Percentiles rank a stretch among this genome's conserved stretches.
Conservation (phyloP, 192 early-diverging fungal genomes). For the Linnemannia exigua region DNA sequence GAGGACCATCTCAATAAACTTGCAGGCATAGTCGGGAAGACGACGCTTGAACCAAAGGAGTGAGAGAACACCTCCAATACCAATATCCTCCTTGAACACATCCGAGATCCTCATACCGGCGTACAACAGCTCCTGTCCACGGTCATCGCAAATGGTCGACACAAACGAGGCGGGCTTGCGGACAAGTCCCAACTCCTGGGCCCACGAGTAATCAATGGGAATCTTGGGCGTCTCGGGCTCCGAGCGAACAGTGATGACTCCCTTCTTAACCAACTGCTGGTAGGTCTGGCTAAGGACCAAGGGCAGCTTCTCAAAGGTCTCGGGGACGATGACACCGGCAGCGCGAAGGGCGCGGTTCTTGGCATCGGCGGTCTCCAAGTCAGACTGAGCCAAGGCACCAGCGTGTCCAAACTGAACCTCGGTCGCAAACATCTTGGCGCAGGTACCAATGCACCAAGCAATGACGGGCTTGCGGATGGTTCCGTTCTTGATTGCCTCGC, state of each 20-base stretch:
- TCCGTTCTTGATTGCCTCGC: slow-evolving; percentile 89
- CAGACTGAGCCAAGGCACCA: slow-evolving; percentile 96
- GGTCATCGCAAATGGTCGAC: slow-evolving; percentile 99
- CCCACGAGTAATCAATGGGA: slow-evolving; percentile 99
- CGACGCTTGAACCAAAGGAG: slow-evolving; percentile 99
- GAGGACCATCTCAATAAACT: slow-evolving; percentile 99
- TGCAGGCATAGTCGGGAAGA: slow-evolving; percentile 93
- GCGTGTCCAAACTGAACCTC: slow-evolving; percentile 99
- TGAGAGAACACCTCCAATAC: slow-evolving; percentile 97
- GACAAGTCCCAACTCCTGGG: slow-evolving; percentile 97
- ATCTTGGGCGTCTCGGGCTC: slow-evolving; percentile 99
- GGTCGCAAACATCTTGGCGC: slow-evolving; percentile 98
- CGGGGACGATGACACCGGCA: slow-evolving; percentile 92
- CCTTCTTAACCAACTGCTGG: slow-evolving; percentile 79
- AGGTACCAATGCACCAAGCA: slow-evolving; percentile 99
- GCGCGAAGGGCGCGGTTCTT: slow-evolving; percentile 92
- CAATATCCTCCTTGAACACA: slow-evolving; percentile 99
- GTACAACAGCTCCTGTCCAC: slow-evolving; percentile 98
- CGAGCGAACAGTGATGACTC: slow-evolving; percentile 75
- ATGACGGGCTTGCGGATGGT: slow-evolving; percentile 98
- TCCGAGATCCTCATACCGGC: slow-evolving; percentile 98
- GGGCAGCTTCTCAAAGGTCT: slow-evolving; percentile 97
- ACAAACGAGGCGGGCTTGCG: slow-evolving; percentile 99
- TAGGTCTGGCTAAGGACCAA: slow-evolving; percentile 84
- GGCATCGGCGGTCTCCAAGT: slow-evolving; percentile 95